phyloP scores from a whole-genome alignment of 2,329 filamentous ascomycete genomes.

The Fragosphaeria purpurea region DNA sequence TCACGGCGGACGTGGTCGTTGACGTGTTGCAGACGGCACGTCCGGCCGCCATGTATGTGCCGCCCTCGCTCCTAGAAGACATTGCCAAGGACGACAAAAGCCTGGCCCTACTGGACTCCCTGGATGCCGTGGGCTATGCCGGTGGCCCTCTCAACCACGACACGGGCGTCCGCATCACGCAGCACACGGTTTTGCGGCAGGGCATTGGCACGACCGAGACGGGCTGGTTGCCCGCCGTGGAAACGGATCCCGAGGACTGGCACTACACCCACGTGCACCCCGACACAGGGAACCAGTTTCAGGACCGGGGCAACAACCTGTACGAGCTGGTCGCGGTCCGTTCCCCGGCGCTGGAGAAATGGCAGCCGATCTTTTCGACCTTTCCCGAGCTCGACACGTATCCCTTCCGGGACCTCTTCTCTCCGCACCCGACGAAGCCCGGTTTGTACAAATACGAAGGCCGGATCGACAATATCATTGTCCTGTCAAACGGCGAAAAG shows the following conservation, averaged over 20 bases:
- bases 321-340: constrained; percentile 25
- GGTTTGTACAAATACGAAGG: constrained; percentile 14
- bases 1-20: constrained; percentile 23
- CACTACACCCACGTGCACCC: constrained; percentile 2
- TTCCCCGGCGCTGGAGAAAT: constrained; percentile 11
- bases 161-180: constrained; percentile 18
- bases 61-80: constrained; percentile 34
- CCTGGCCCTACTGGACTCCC: neutral
- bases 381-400: constrained; percentile 23
- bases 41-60: constrained; percentile 20
- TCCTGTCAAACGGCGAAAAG: constrained; percentile 23
- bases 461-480: constrained; percentile 22
- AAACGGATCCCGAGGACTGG: constrained; percentile 10
- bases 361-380: constrained; percentile 20
- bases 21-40: constrained; percentile 21
- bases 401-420: constrained; percentile 25
- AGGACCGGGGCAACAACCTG: constrained; percentile 12
- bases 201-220: constrained; percentile 8
- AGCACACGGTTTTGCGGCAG: constrained; percentile 19
- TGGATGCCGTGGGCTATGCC: constrained; percentile 26
- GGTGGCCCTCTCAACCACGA: constrained; percentile 30
- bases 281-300: neutral
- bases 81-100: constrained; percentile 15
- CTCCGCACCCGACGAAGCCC: constrained; percentile 16
- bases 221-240: constrained; percentile 13